Evolutionary conservation across 257 asterid genomes (phyloP), one percentile per base, ranked within the genome.

Genomic region (Solanum lignicaule): DNA sequence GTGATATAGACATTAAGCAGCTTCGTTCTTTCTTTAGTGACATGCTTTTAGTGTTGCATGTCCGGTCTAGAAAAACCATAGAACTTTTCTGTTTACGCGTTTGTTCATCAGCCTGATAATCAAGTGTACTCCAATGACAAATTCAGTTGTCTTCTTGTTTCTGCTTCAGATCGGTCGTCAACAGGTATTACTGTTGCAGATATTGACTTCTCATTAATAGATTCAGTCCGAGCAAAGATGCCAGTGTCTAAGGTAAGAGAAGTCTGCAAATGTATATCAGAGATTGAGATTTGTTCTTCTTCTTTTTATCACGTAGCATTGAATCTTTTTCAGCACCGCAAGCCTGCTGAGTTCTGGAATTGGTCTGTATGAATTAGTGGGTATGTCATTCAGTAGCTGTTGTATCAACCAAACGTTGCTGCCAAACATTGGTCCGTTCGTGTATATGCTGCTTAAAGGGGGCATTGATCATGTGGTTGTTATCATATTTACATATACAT

Each of bases 171-270:
- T 92, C 94, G 96, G 35, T 79, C 88, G 9, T 91, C 98, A 15
- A 95, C 99, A 39, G 98, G 99, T 76, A 92, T 97, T 87, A 92
- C 94, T 88, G 94, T 95, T 75, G 98, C 98, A n/a, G 99, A 97
- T 91, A 93, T 97, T 75, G 99, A 95, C 78, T 93, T 94, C 74
- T 86, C 94, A 21, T 36, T 88, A 68, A 93, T 97, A 39, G 94
- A 93, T 66, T 91, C 97, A 31, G 95, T 95, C 89, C 91, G 98
- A 89, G 89, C 95, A 83, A 97, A 93, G 93, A 97, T 95, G 99
- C 98, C 98, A 10, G 90, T 95, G 58, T 88, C 89, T 69, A 92
- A 89, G 93, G 95, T 92, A 74, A 86, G 75, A 20, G 62, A 66
- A 79, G 66, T 11, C 23, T 75, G 46, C 66, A 46, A 84, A 18